These are phyloP conservation scores for Stromatinia cepivora DNA, from an alignment of 2,329 filamentous ascomycete species.

Conservation along the genomic window DNA sequence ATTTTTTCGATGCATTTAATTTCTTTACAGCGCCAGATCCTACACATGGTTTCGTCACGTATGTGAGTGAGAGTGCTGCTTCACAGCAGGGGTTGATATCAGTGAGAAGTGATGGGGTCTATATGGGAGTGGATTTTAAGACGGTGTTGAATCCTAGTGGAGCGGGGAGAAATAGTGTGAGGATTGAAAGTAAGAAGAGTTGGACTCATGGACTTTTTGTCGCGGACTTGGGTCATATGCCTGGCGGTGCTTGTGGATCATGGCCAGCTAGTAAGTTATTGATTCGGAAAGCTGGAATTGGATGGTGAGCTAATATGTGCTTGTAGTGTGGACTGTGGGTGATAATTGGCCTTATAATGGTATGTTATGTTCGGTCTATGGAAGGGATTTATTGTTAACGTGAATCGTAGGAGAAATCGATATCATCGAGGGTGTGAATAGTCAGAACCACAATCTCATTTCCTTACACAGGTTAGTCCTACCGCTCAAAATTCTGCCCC, in stretches of 20 bases:
- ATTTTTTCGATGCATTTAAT: slow-evolving; percentile 2
- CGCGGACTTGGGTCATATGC: slow-evolving; percentile 65
- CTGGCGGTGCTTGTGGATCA: slow-evolving; percentile 66
- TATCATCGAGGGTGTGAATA: slow-evolving; percentile 17
- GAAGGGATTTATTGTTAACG: neutral
- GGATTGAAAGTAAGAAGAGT: slow-evolving; percentile 61
- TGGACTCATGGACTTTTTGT: slow-evolving; percentile 69
- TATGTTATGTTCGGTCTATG: neutral
- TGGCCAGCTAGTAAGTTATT: slow-evolving; percentile 67
- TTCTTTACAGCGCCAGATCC: slow-evolving; percentile 18
- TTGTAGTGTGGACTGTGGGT: slow-evolving; percentile 16
- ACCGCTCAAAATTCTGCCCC: too few relatives aligned
- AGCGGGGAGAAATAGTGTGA: slow-evolving; percentile 53
- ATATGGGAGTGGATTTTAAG: slow-evolving; percentile 65
- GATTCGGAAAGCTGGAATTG: slow-evolving; percentile 58
- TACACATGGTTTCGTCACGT: slow-evolving; percentile 32
- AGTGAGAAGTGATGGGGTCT: slow-evolving; percentile 50
- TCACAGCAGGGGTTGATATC: slow-evolving; percentile 15
- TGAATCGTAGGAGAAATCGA: slow-evolving; percentile 8
- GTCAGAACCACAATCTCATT: slow-evolving; percentile 2
- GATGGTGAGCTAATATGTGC: neutral
- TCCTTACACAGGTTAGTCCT: slow-evolving; percentile 16
- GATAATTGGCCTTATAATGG: slow-evolving; percentile 26
- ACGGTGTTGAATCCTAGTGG: slow-evolving; percentile 48
- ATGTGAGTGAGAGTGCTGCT: slow-evolving; percentile 14